Base-by-base conservation (phyloP, 345 rosid species). In the Syzygium jambos region DNA sequence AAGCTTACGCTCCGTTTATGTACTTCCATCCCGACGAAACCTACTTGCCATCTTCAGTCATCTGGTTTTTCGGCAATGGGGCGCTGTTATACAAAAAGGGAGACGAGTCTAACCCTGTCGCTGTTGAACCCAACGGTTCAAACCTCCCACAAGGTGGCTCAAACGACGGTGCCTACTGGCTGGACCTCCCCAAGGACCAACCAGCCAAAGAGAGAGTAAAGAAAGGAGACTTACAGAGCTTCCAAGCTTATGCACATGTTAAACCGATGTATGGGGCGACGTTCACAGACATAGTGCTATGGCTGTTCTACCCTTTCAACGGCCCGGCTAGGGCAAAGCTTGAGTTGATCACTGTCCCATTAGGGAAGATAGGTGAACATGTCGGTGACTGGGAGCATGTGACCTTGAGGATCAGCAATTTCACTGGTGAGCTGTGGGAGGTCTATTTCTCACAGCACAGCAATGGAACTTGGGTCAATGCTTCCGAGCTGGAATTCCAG, bases 331-430 rank as follows among this genome's bases (percentile, higher is more conserved):
- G 84, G 90, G 98, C 95, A 11, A 95, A 97, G 25, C 92, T 96
- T n/a, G 93, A 91, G 87, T 68, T 94, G 88, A 23, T 97, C 51
- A 90, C 91, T 19, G 61, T 95, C 9, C 84, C 94, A 0, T 38
- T 96, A 34, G 98, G 98, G 46, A 94, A 78, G 88, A 92, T 97
- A 85, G 99, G 98, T 12, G 93, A 95, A 86, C 99, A 97, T 84
- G 91, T 96, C 10, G 98, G 99, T 0, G 98, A 97, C 11, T 97
- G 98, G 99, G 99, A 97, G 92, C 98, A 96, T 84, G 84, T 92
- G 85, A 95, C 98, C 56, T 87, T 97, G 43, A 88, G 98, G 85
- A 85, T 96, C 41, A 97, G 98, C 92, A 97, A 97, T 83, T 95
- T 97, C 88, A 92, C 82, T 52, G 98, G 98, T 13, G 93, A 93